Base-by-base conservation (phyloP, 2,329 filamentous ascomycete genomes). In the Fusarium oligoseptatum region DNA sequence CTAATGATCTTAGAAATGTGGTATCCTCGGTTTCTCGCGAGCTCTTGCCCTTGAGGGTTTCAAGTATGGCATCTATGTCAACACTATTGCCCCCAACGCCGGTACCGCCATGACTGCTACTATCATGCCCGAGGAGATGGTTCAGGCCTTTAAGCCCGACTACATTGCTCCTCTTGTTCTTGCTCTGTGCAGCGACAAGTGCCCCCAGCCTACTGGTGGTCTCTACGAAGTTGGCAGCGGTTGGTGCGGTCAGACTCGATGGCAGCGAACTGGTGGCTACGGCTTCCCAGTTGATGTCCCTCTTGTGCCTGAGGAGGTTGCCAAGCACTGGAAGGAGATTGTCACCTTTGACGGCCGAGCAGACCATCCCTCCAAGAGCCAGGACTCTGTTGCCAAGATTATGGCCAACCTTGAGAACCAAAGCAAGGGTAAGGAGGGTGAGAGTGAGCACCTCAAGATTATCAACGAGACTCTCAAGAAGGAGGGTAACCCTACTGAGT, bases 71-170 rank as follows among this genome's bases (percentile, higher is more conserved):
- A 98, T 99, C 84, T 95, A 92, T 80, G 94, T 98, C 84, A 99
- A 99, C 89, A 98, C 95, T 68, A 98, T 99, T 80, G 97, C 97
- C 27, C 97, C 97, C 77, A 99, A 98, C 81, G 97, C 97, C 43
- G 97, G 97, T 78, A 99, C 97, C 52, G 92, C 93, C 82, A 97
- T 99, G 94, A 99, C 97, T 66, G 91, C 92, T 77, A 96, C 94
- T 60, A 94, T 99, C 82, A 90, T 99, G 88, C 97, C 97, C 34
- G 95, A 98, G 85, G 97, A 99, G 87, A 92, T 98, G 87, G 95
- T 99, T 20, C 95, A 98, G 87, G 96, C 97, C 55, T 98, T 99
- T 89, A 99, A 98, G 92, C 97, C 97, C 70, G 96, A 98, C 82
- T 98, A 98, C 85, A 95, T 99, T 83, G 97, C 97, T 63, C 97